Evolutionary conservation across 805 yeast species (phyloP), one percentile per base, ranked within the genome.

Genomic region (Cyberlindnera xylosilytica): DNA sequence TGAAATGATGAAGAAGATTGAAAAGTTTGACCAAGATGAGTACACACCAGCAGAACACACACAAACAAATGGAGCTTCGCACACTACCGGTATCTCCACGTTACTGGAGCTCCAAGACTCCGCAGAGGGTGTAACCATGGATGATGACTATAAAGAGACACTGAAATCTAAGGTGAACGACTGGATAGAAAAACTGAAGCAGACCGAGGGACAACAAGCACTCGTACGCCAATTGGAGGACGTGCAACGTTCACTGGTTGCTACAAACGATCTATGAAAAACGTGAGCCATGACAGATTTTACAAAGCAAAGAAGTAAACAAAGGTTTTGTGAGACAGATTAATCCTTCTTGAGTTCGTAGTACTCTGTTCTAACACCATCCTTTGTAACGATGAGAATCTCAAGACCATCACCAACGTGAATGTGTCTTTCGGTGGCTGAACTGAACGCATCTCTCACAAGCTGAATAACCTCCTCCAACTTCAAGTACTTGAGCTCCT

Each of bases 371-470:
- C 83, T 77, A 37, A 88, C 87, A 39, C 99, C 99, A 19, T 89
- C 96, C 62, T 89, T 90, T 12, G 97, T 88, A 45, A 91, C 90
- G 54, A 93, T 86, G 51, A 85, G 70, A 37, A 93, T 83, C 65
- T 93, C 96, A 50, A 93, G 74, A 6, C 93, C 95, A 70, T 93
- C 99, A 71, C 99, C 99, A 40, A 93, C 98, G 54, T 90, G 95
- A 55, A 93, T 93, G 66, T 93, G 98, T 75, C 99, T 85, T 69
- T 93, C 99, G 16, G 98, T 91, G 17, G 97, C 99, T 8, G 97
- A 88, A 18, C 88, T 74, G 62, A 93, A 93, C 6, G 99, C 96
- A 66, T 93, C 99, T 63, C 81, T 83, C 29, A 93, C 97, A 50
- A 93, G 70, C 54, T 81, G 76, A 57, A 93, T 70, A 19, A 89